Evolutionary conservation across 306 rosid genomes (phyloP).

Genomic region (Cicer arietinum): DNA sequence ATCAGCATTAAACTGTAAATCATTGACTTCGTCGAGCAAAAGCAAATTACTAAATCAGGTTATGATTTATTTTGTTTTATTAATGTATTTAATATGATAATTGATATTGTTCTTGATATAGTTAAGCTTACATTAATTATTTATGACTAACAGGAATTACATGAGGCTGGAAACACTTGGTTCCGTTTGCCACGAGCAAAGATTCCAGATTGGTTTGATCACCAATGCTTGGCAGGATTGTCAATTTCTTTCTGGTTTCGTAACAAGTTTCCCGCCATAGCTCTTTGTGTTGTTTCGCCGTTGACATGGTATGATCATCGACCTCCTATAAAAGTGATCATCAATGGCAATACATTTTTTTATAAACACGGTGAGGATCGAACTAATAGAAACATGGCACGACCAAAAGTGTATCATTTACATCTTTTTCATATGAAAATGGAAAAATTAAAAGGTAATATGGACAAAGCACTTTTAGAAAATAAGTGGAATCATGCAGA

Average conservation of each 20-base stretch:
- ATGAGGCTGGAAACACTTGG: not conserved
- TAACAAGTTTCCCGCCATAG: not conserved
- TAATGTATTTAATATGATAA: not conserved
- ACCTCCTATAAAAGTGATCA: not conserved
- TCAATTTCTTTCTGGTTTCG: constrained; percentile 42
- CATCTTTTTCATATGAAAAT: not conserved
- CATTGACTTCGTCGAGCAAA: constrained; percentile 11
- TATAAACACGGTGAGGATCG: too few species aligned
- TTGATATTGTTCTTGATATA: not conserved
- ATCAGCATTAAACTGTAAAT: not conserved
- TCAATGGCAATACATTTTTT: not conserved
- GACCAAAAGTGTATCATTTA: too few species aligned
- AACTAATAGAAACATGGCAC: too few species aligned
- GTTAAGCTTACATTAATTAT: not conserved
- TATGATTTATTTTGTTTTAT: not conserved
- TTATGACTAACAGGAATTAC: constrained; percentile 19
- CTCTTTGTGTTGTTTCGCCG: not conserved
- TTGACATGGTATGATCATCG: not conserved
- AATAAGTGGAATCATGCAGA: not conserved
- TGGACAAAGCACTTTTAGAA: not conserved
- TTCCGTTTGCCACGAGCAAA: not conserved
- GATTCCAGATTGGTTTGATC: constrained; percentile 35
- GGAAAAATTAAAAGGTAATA: not conserved
- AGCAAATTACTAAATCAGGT: constrained; percentile 29
- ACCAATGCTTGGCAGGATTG: not conserved